Evolutionary conservation across 2,329 filamentous ascomycete species (phyloP).

Genomic region (Aspergillus nomiae): DNA sequence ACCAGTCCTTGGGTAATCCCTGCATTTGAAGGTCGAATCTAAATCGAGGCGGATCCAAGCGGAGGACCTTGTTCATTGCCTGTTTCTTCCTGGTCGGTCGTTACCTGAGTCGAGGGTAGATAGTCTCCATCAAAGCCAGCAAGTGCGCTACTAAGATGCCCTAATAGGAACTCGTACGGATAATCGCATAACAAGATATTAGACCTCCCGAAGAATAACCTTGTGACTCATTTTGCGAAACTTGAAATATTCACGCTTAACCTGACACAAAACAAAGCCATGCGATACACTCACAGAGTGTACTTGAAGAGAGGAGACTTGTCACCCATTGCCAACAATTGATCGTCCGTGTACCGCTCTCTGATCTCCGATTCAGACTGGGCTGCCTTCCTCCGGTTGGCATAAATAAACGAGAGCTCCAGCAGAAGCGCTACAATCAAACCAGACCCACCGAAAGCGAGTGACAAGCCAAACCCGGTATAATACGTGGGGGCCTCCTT

Average conservation of each 20-base stretch:
- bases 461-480: conserved; percentile 24
- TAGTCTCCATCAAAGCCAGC: too few relatives aligned
- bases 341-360: conserved; percentile 40
- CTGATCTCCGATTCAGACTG: conserved; percentile 34
- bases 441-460: conserved; percentile 20
- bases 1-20: neutral
- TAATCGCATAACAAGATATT: too few relatives aligned
- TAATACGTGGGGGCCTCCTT: conserved; percentile 20
- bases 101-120: too few relatives aligned
- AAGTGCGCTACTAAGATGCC: too few relatives aligned
- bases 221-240: too few relatives aligned
- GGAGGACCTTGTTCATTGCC: too few relatives aligned
- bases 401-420: conserved; percentile 20
- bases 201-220: too few relatives aligned
- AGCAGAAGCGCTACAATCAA: conserved; percentile 35
- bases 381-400: conserved; percentile 21
- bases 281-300: conserved; percentile 16
- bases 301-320: conserved; percentile 47
- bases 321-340: conserved; percentile 45
- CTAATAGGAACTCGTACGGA: too few relatives aligned
- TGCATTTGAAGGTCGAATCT: too few relatives aligned
- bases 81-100: too few relatives aligned
- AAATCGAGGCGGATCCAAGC: too few relatives aligned
- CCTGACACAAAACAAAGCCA: neutral
- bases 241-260: too few relatives aligned